These are phyloP conservation scores for Aspergillus fischeri DNA, from an alignment of 2,329 filamentous ascomycete genomes.

Conservation along the genomic window DNA sequence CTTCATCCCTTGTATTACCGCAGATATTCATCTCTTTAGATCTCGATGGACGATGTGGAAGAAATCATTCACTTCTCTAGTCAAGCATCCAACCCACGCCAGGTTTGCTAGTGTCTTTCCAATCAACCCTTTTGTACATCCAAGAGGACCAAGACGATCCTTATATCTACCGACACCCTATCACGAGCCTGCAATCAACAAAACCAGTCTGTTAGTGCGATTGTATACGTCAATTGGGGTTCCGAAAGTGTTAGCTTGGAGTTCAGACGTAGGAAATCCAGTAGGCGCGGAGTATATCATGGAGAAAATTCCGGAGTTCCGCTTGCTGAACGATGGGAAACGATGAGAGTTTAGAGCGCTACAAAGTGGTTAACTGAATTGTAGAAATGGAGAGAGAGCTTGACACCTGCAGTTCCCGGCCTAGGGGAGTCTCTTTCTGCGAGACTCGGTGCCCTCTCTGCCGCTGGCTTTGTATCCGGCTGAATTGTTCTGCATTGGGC, in stretches of 20 bases:
- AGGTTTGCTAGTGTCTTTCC: too few relatives aligned
- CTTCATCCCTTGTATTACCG: too few relatives aligned
- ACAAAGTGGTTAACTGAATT: conserved; percentile 21
- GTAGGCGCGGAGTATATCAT: conserved; percentile 42
- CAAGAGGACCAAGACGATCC: too few relatives aligned
- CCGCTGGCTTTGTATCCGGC: conserved; percentile 13
- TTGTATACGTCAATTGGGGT: conserved; percentile 25
- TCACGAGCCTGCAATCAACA: too few relatives aligned
- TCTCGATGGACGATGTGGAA: too few relatives aligned
- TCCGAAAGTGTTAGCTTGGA: conserved; percentile 32
- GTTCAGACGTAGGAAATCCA: conserved; percentile 25
- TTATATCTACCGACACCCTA: too few relatives aligned
- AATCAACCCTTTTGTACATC: too few relatives aligned
- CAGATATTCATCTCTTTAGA: too few relatives aligned
- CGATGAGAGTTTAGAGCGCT: conserved; percentile 21
- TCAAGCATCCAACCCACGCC: too few relatives aligned
- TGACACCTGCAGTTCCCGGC: conserved; percentile 27
- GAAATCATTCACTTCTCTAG: too few relatives aligned
- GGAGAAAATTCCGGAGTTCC: conserved; percentile 31
- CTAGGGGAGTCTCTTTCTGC: conserved; percentile 30
- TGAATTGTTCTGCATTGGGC: conserved; percentile 15
- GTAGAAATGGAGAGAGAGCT: conserved; percentile 24
- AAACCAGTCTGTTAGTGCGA: conserved; percentile 6
- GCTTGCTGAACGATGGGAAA: conserved; percentile 27
- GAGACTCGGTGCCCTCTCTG: conserved; percentile 11